Evolutionary conservation across 345 rosid genomes (phyloP).

Genomic region (Populus davidiana): DNA sequence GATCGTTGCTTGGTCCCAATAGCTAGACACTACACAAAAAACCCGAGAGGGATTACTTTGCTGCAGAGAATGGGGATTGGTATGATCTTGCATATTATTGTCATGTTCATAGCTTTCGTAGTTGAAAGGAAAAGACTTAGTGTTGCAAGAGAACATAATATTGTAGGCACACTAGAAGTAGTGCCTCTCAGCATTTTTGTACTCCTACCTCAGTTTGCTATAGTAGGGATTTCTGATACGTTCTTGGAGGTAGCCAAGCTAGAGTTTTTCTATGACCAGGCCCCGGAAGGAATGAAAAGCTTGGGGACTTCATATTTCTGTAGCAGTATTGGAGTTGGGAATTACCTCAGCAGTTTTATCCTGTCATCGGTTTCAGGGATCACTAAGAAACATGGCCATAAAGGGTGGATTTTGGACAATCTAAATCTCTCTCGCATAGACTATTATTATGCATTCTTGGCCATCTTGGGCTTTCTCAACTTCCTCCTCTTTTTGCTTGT

Average conservation of each 20-base stretch:
- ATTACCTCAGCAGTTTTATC: slow-evolving; percentile 64
- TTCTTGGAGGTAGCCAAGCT: slow-evolving; percentile 73
- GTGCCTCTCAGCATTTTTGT: slow-evolving; percentile 59
- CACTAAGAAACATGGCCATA: slow-evolving; percentile 43
- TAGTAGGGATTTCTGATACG: slow-evolving; percentile 71
- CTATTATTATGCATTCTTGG: slow-evolving; percentile 60
- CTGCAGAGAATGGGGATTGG: slow-evolving; percentile 81
- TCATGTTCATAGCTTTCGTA: slow-evolving; percentile 52
- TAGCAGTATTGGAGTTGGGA: slow-evolving; percentile 56
- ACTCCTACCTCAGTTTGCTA: slow-evolving; percentile 68
- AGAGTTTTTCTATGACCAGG: slow-evolving; percentile 87
- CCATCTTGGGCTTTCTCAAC: slow-evolving; percentile 45
- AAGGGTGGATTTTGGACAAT: slow-evolving; percentile 72
- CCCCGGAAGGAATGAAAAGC: slow-evolving; percentile 79
- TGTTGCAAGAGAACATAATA: slow-evolving; percentile 39
- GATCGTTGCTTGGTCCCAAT: slow-evolving; percentile 51
- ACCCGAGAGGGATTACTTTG: slow-evolving; percentile 71
- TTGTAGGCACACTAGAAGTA: slow-evolving; percentile 16
- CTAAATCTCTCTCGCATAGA: slow-evolving; percentile 64
- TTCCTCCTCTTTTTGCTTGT: slow-evolving; percentile 52
- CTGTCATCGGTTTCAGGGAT: slow-evolving; percentile 44
- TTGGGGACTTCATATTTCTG: slow-evolving; percentile 70
- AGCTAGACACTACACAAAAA: slow-evolving; percentile 42
- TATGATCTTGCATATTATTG: slow-evolving; percentile 40
- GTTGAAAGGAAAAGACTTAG: slow-evolving; percentile 58